Conservation (phyloP, 768 basidiomycete species). For the Dentipellis sp. region DNA sequence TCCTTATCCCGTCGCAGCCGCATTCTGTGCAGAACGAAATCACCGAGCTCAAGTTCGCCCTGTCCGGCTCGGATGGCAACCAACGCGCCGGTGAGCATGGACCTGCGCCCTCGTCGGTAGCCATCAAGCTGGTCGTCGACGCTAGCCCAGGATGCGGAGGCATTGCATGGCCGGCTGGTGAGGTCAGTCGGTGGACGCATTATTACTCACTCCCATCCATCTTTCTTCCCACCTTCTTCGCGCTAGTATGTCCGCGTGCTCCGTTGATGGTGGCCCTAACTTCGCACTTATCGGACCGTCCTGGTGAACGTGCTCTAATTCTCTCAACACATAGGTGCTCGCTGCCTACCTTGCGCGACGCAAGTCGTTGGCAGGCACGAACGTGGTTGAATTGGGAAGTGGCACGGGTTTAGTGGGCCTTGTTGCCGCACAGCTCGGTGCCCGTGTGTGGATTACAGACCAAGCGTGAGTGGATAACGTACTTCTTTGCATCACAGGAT, state of each 20-base stretch:
- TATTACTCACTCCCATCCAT: no score
- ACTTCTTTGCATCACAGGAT: no score
- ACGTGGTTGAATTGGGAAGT: constrained; percentile 76
- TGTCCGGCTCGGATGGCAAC: constrained; percentile 4
- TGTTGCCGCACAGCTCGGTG: constrained; percentile 60
- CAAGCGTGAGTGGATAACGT: constrained; percentile 57
- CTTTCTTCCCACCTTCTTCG: neutral
- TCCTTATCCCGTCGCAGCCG: constrained; percentile 44
- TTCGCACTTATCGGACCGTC: neutral
- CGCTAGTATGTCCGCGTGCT: neutral
- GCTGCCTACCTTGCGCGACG: constrained; percentile 62
- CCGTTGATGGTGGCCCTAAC: constrained; percentile 1
- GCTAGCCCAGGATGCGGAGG: constrained; percentile 87
- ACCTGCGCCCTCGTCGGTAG: constrained; percentile 21
- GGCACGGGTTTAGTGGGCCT: constrained; percentile 94
- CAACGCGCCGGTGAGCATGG: neutral
- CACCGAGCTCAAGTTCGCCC: constrained; percentile 33
- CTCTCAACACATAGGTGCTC: constrained; percentile 51
- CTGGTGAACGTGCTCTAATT: neutral
- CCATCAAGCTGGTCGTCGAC: constrained; percentile 55
- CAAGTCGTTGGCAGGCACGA: constrained; percentile 41
- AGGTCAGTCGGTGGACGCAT: constrained; percentile 37
- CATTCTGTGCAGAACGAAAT: constrained; percentile 40
- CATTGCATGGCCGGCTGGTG: constrained; percentile 86
- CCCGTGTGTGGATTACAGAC: constrained; percentile 75